A percentile compares a stretch with the other conserved stretches of the same genome.
These are phyloP conservation scores for Pilasporangium apinafurcum DNA, from an alignment of 352 stramenopile species.

Conservation along the genomic window DNA sequence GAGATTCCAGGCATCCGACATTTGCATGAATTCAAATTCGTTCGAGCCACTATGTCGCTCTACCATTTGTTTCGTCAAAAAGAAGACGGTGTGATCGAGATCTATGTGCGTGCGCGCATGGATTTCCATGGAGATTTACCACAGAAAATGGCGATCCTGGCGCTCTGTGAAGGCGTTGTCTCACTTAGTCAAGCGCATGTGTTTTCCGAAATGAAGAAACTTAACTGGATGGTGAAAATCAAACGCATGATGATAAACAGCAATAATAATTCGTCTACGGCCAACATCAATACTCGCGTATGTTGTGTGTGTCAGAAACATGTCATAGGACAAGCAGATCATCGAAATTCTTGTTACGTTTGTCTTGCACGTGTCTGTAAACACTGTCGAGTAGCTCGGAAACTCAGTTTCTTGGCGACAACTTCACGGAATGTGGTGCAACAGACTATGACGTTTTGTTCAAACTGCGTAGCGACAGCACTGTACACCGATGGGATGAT, in stretches of 20 bases:
- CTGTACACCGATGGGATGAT: slow-evolving; percentile 20
- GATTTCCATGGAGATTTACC: slow-evolving; percentile 28
- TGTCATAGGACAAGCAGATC: no score
- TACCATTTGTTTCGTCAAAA: slow-evolving; percentile 29
- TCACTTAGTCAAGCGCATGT: no score
- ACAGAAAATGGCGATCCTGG: slow-evolving; percentile 19
- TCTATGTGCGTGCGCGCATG: slow-evolving; percentile 26
- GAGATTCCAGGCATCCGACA: slow-evolving; percentile 26
- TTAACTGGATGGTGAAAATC: no score
- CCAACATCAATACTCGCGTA: no score
- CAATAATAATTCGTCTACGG: no score
- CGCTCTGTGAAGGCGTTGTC: no score
- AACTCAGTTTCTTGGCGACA: slow-evolving; percentile 29
- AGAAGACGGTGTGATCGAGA: slow-evolving; percentile 16
- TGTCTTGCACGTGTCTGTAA: slow-evolving; percentile 28
- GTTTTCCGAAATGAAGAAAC: no score
- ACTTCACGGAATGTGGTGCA: slow-evolving; percentile 20
- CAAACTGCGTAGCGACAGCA: slow-evolving; percentile 27
- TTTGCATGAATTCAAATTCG: slow-evolving; percentile 15
- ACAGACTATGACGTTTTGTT: slow-evolving; percentile 29
- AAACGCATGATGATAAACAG: no score
- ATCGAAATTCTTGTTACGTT: slow-evolving; percentile 18
- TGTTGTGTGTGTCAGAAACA: no score
- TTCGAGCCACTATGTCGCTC: slow-evolving; percentile 34
- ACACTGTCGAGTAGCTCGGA: slow-evolving; percentile 24